Evolutionary conservation across 768 basidiomycete species (phyloP).

Genomic region (Boletus rubroflammeus): DNA sequence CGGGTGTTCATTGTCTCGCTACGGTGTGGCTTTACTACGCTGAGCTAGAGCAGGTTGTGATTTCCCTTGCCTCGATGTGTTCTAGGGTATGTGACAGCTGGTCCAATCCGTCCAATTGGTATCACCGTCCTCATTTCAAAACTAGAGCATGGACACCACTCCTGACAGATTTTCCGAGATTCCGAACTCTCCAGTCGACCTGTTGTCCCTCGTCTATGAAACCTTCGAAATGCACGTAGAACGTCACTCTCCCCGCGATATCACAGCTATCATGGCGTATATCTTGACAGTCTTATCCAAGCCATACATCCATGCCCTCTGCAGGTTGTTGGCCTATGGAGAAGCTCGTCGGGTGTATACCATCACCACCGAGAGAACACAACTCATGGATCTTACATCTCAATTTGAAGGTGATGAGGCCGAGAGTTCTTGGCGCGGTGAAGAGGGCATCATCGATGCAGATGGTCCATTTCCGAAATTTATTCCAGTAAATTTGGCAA

Average conservation of each 20-base stretch:
- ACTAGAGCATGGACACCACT: slow-evolving; percentile 29
- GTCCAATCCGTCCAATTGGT: neutral
- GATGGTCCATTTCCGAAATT: slow-evolving; percentile 58
- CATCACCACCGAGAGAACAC: slow-evolving; percentile 10
- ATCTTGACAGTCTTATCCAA: slow-evolving; percentile 62
- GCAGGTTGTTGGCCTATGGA: slow-evolving; percentile 55
- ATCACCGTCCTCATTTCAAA: slow-evolving; percentile 6
- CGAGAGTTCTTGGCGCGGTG: slow-evolving; percentile 38
- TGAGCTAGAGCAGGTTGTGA: slow-evolving; percentile 45
- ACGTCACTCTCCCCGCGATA: slow-evolving; percentile 43
- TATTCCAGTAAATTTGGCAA: slow-evolving; percentile 48
- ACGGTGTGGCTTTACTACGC: slow-evolving; percentile 50
- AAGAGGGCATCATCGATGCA: slow-evolving; percentile 38
- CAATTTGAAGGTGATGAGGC: slow-evolving; percentile 31
- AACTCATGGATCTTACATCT: slow-evolving; percentile 13
- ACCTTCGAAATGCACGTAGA: slow-evolving; percentile 53
- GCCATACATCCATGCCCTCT: slow-evolving; percentile 58
- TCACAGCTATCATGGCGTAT: slow-evolving; percentile 60
- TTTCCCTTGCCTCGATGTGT: slow-evolving; percentile 55
- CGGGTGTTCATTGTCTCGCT: slow-evolving; percentile 30
- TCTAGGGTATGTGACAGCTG: slow-evolving; percentile 45
- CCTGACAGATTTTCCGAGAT: slow-evolving; percentile 41
- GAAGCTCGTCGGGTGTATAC: slow-evolving; percentile 29
- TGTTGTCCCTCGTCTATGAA: slow-evolving; percentile 62
- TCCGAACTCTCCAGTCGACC: slow-evolving; percentile 42